Evolutionary conservation across 1,284 basidiomycete genomes (phyloP), one percentile per base, ranked within the genome.

Genomic region (Schizophyllum amplum): DNA sequence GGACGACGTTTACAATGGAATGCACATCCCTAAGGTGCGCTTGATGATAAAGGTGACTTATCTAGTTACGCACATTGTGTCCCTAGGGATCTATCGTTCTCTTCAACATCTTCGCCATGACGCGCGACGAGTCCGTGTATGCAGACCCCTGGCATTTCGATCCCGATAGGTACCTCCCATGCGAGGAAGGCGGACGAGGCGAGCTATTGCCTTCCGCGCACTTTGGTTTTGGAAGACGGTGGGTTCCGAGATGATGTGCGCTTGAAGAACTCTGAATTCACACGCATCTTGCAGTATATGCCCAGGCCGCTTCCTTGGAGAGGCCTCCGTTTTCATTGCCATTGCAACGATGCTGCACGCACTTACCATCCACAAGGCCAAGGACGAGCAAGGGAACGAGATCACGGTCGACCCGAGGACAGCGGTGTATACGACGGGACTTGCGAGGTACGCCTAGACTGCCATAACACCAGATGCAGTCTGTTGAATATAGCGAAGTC

Each of bases 1-100:
- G 49, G 64, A 64, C 49, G 64, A 65, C 52, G 57, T 64, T 1
- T 64, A 62, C 54, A 60, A 65, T 46, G 64, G 61, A 1, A 58
- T 58, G 51, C 61, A 61, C 55, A 65, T 65, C 48, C 64, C 62
- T 27, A 63, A 52, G 27, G 27, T 33, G 5, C 27, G 27, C 13
- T n/a, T n/a, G n/a, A n/a, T n/a, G n/a, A n/a, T n/a, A n/a, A n/a
- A n/a, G n/a, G n/a, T n/a, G n/a, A n/a, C n/a, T n/a, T n/a, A n/a
- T n/a, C n/a, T n/a, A n/a, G n/a, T n/a, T n/a, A n/a, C n/a, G n/a
- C n/a, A n/a, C n/a, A n/a, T n/a, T n/a, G n/a, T n/a, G n/a, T n/a
- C n/a, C n/a, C n/a, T n/a, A n/a, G n/a, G 33, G 33, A 42, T 42
- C 33, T 17, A 9, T 42, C 4, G 13, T 42, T 2, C 3, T 42